Evolutionary conservation across 352 stramenopile species (phyloP), one percentile per base, ranked within the genome.

Genomic region (Globisporangium uncinulatum): DNA sequence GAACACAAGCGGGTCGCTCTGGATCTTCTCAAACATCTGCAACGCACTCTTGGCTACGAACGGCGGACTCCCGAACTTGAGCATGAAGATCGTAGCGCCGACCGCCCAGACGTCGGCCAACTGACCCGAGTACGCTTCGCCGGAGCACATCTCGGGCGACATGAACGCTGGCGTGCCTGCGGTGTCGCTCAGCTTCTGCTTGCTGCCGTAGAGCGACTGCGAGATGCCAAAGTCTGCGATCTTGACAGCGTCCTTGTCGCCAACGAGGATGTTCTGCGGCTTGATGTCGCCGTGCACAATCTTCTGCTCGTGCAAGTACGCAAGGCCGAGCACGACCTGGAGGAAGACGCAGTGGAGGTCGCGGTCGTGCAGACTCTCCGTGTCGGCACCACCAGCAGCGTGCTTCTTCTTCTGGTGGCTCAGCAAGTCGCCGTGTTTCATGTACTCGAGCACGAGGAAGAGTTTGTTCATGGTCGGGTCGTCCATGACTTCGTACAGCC

Each of bases 361-460:
- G 21, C 74, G 74, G 48, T 89, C 80, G n/a, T 77, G 70, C 7
- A 89, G 53, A 15, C 73, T 78, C 47, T 80, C 73, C 1, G 65
- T 57, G 43, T 32, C 59, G 63, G 3, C 32, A 11, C 42, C 44
- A 17, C 31, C 50, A 31, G 70, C 55, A 0, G 61, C 64, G 31
- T 86, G 69, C 51, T 89, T 89, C 43, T 86, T 86, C 62, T 88
- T 89, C 51, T 89, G 76, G 47, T 88, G 76, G 29, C 75, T 83
- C 9, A 90, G 62, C 64, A 90, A 64, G 21, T 90, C 79, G 47
- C 81, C 79, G 54, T 90, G 72, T 37, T 88, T 86, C 72, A 98
- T 97, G 74, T 98, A 98, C 69, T 99, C 96, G n/a, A 99, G 72
- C 3, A 99, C 94, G 61, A 99, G 87, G 55, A 98, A 98, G 1